Base-by-base conservation (phyloP, 495 filamentous ascomycete genomes). In the Cercophora scortea region DNA sequence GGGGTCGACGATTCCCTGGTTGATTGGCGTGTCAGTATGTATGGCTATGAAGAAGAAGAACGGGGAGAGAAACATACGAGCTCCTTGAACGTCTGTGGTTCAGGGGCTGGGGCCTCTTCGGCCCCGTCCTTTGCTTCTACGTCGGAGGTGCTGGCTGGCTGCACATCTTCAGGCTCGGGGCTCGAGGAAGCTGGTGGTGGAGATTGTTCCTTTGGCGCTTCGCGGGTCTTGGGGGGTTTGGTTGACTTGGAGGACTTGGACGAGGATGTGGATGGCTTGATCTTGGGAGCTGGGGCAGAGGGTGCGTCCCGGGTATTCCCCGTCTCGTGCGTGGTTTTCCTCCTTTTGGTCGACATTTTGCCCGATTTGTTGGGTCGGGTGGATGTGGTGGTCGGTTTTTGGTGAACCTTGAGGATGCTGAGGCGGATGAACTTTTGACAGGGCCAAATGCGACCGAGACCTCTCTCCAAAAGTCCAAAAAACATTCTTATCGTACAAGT, bases 71-170 rank as follows among this genome's bases (percentile, higher is more conserved):
- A 18, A 18, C 59, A 45, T 57, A 67, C 64, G 36, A 97, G 67
- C 36, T 96, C 90, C 57, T 81, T 79, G 67, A 97, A 97, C 0
- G 83, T 80, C 67, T 89, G 86, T 8, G 71, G 63, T 45, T 53
- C 3, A 7, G 69, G 63, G 4, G 63, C 47, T 12, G 61, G 44
- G 17, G 64, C 50, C 11, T 35, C 46, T 18, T 48, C 51, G 5
- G 56, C 16, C 40, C 11, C 32, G 43, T 54, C 10, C 38, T 42
- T 13, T 49, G 39, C 33, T n/a, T 49, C 41, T 19, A 16, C 39
- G 45, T 47, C 51, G 34, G 38, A n/a, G n/a, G 46, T 32, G 47
- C 5, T 25, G 25, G 25, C 5, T 2, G 25, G 25, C 25, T 25
- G 25, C 25, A 34, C 56, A 10, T 59, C 58, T 33, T 62, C 60